Base-by-base conservation (phyloP, 805 yeast species). In the Hanseniaspora valbyensis region DNA sequence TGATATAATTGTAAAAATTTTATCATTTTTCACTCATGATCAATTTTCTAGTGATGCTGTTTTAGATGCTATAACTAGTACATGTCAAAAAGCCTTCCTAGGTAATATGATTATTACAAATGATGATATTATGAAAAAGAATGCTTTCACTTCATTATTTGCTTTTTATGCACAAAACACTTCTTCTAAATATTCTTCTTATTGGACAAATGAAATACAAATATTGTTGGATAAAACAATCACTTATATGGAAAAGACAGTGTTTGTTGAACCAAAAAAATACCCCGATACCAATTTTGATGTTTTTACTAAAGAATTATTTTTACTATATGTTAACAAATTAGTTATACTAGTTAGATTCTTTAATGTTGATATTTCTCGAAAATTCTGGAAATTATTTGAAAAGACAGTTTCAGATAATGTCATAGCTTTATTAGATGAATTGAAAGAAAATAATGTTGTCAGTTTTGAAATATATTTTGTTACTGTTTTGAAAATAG, bases 311-410 rank as follows among this genome's bases (percentile, higher is more conserved):
- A 57, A 58, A 8, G 50, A 39, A 7, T 18, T 46, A 16, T 39
- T 22, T 29, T 25, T 39, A 10, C 6, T 54, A 25, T 64, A 59
- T 54, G 16, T 64, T 30, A 61, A 62, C 43, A 65, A 63, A 52
- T 34, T 65, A 25, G 54, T 56, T 2, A 29, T 61, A 7, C 44
- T 64, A 12, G 63, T 66, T 2, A 63, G 57, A 33, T 57, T 54
- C 7, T 58, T 60, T 44, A 52, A 56, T 2, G 40, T 64, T 16
- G 64, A 63, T 25, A 51, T 63, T 39, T 54, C 55, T 19, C 41
- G 50, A 2, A 55, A 58, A 6, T 44, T 60, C 14, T 26, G 62
- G 8, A 43, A 53, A 14, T 48, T 55, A 18, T 56, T 59, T 14
- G 37, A 32, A 16, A 46, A 46, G 32, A 9, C 37, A 8, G 48